Evolutionary conservation across 2,329 filamentous ascomycete genomes (phyloP).

Genomic region (Grosmannia huntii): DNA sequence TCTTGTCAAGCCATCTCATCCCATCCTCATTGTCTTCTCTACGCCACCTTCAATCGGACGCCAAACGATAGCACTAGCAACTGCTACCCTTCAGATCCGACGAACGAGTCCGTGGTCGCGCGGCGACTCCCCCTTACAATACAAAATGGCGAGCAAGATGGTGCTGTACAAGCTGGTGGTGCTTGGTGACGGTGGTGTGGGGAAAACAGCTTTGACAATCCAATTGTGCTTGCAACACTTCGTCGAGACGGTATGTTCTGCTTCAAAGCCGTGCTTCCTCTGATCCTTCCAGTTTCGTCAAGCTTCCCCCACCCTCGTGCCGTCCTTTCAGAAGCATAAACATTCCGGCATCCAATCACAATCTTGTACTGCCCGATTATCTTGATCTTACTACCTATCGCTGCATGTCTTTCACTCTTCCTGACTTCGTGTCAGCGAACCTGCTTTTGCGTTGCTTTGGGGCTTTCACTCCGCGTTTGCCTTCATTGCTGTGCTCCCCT

Average conservation of each 20-base stretch:
- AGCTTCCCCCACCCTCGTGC: background rate
- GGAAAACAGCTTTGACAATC: conserved; percentile 88
- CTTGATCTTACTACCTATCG: background rate
- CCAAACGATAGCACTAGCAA: background rate
- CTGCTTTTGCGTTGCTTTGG: background rate
- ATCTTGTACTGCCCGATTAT: background rate
- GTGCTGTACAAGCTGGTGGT: conserved; percentile 94
- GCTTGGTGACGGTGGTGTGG: conserved; percentile 84
- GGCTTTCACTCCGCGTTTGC: too few species aligned
- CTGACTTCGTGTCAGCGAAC: background rate
- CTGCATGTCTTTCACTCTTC: background rate
- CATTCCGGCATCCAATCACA: background rate
- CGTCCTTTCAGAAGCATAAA: background rate
- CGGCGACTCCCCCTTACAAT: conserved; percentile 4
- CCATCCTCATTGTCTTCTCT: background rate
- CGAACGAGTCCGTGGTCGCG: conserved; percentile 5
- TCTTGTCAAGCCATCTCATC: background rate
- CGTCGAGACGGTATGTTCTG: conserved; percentile 61
- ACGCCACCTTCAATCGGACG: background rate
- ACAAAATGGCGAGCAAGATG: conserved; percentile 79
- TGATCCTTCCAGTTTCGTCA: background rate
- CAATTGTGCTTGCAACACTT: conserved; percentile 98
- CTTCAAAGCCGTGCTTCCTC: background rate
- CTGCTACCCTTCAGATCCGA: background rate
- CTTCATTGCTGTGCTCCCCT: background rate